Conservation (phyloP, 2,329 filamentous ascomycete genomes). For the Aphanocladium album region DNA sequence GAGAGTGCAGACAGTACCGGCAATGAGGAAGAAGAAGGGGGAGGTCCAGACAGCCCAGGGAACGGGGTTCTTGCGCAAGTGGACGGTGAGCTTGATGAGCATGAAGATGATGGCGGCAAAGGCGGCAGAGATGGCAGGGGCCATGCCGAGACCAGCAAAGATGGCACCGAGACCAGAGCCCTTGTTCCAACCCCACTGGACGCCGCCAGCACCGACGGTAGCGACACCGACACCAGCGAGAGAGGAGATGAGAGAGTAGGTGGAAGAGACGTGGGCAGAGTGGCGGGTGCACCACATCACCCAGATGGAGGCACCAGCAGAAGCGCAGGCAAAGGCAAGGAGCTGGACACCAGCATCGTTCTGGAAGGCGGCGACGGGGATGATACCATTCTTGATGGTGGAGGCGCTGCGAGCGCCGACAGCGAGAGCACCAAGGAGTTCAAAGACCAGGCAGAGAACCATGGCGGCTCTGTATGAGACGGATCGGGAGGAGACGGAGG, state of each 20-base stretch:
- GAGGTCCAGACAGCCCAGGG: neutral
- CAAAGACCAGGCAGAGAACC: slow-evolving; percentile 47
- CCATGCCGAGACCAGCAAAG: slow-evolving; percentile 19
- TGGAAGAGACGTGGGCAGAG: slow-evolving; percentile 68
- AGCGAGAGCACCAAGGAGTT: neutral
- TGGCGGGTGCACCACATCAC: slow-evolving; percentile 76
- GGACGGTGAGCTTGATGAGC: neutral
- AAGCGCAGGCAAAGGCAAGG: slow-evolving; percentile 37
- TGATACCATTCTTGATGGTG: neutral
- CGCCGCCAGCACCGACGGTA: slow-evolving; percentile 39
- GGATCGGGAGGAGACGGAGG: slow-evolving; percentile 57
- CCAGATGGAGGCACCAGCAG: slow-evolving; percentile 63
- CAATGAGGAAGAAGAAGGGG: slow-evolving; percentile 13
- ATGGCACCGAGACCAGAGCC: slow-evolving; percentile 57
- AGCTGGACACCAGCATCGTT: slow-evolving; percentile 35
- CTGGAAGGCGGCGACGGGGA: neutral
- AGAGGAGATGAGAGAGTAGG: slow-evolving; percentile 65
- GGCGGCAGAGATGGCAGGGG: slow-evolving; percentile 17
- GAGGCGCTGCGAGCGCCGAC: neutral
- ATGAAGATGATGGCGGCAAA: slow-evolving; percentile 15
- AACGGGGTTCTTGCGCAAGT: slow-evolving; percentile 15
- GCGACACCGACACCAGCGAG: slow-evolving; percentile 46
- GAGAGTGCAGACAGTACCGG: slow-evolving; percentile 58
- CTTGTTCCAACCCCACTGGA: slow-evolving; percentile 52
- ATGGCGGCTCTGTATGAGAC: slow-evolving; percentile 48